Evolutionary conservation across 2,329 filamentous ascomycete species (phyloP).

Genomic region (Parastagonospora nodorum): DNA sequence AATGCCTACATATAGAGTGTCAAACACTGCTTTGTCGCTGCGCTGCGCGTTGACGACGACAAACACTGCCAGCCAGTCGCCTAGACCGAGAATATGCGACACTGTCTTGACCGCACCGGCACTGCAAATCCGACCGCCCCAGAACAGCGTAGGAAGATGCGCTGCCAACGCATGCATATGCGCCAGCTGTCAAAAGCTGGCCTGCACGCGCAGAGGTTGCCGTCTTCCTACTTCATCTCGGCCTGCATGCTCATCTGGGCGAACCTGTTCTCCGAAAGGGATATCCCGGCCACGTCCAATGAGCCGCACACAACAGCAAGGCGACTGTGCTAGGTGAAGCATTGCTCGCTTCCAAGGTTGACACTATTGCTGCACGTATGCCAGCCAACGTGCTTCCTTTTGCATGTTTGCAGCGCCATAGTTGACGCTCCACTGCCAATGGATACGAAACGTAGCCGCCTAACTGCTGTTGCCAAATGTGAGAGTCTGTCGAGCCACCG

Average conservation of each 20-base stretch:
- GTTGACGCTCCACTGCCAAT: constrained; percentile 6
- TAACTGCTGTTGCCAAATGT: constrained; percentile 17
- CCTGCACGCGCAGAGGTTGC: constrained; percentile 36
- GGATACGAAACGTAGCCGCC: neutral
- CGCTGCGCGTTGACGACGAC: constrained; percentile 1
- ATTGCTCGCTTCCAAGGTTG: constrained; percentile 16
- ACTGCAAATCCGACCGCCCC: constrained; percentile 24
- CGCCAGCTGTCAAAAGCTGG: constrained; percentile 32
- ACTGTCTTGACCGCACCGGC: constrained; percentile 25
- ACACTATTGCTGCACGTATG: constrained; percentile 20
- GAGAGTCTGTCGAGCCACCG: constrained; percentile 1
- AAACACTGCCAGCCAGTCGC: constrained; percentile 19
- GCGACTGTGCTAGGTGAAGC: constrained; percentile 27
- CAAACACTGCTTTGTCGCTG: constrained; percentile 14
- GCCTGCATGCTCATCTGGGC: constrained; percentile 28
- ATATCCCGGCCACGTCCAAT: constrained; percentile 22
- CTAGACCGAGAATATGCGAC: constrained; percentile 6
- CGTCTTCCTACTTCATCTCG: constrained; percentile 36
- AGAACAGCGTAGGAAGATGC: constrained; percentile 11
- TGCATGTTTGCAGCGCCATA: constrained; percentile 21
- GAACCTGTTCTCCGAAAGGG: constrained; percentile 3
- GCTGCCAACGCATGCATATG: constrained; percentile 39
- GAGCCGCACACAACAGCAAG: constrained; percentile 15
- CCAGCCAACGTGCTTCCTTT: constrained; percentile 12
- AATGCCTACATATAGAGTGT: constrained; percentile 2